Base-by-base conservation (phyloP, 495 filamentous ascomycete genomes). In the Aspergillus taichungensis region DNA sequence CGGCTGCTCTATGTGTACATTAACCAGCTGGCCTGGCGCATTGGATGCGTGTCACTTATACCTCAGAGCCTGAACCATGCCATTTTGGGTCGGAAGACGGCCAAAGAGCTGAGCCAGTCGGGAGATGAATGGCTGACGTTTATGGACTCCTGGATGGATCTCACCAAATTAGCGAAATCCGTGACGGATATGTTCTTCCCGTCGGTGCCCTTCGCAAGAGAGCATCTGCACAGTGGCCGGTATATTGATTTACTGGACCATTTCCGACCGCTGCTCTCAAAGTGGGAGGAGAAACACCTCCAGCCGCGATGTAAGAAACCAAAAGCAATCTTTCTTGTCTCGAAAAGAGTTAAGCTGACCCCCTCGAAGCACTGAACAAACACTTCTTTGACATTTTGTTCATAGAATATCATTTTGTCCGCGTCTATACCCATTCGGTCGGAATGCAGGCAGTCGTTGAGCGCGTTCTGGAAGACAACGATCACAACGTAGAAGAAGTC, bases 391-490 rank as follows among this genome's bases (percentile, higher is more conserved):
- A 71, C 28, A 64, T 63, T 33, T 61, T 73, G 1, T 71, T 70
- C 34, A 76, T 77, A 14, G 74, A 77, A 40, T 77, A 77, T 46
- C 64, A 77, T 42, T 77, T 76, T 45, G 71, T 76, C 8, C 64
- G 74, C 9, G 69, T 75, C 3, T 75, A 75, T 47, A 75, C 68
- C 0, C 72, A 77, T 47, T 75, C 72, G 3, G 63, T 77, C 30
- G 74, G 72, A 8, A 75, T 77, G 72, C 74, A 77, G 53, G 74
- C 74, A 4, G 72, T 77, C 7, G 61, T 74, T 31, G 61, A 75
- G 51, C 64, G 71, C 30, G 56, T 63, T 0, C 54, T 71, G 11
- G 63, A 67, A 36, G 67, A 74, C 45, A 59, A 54, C 10, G 61
- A 64, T 31, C 73, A 55, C 1, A 63, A 63, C 38, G 51, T 62